A percentile compares a stretch with the other conserved stretches of the same genome.
Evolutionary conservation across 176 grass and related monocot species (phyloP).

Genomic region (Ensete glaucum): DNA sequence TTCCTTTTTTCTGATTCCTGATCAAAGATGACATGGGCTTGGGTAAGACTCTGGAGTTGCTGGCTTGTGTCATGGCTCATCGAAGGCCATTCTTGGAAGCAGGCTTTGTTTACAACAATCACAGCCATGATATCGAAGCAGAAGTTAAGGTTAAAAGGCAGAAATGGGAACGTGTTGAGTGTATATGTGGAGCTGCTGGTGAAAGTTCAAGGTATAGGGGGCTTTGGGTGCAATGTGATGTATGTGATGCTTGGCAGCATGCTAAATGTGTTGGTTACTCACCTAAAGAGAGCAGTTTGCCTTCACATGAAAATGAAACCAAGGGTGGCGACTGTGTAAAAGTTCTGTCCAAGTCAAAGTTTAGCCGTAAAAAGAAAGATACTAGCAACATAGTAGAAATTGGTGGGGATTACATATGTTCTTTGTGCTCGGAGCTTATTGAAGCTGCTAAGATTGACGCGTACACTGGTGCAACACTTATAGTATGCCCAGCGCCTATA

Average conservation of each 20-base stretch:
- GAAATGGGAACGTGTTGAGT: constrained; percentile 87
- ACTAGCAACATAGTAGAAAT: constrained; percentile 37
- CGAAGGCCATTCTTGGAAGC: constrained; percentile 33
- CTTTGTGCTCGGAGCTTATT: constrained; percentile 64
- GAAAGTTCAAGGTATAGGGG: constrained; percentile 67
- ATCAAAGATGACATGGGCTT: constrained; percentile 97
- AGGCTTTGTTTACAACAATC: constrained; percentile 18
- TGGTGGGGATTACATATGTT: constrained; percentile 50
- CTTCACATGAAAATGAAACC: constrained; percentile 26
- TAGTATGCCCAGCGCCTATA: constrained; percentile 89
- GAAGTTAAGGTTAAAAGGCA: constrained; percentile 47
- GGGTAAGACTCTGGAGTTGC: constrained; percentile 85
- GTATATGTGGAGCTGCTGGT: constrained; percentile 92
- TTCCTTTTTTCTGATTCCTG: constrained; percentile 23
- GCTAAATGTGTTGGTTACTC: constrained; percentile 80
- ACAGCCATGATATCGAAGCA: constrained; percentile 13
- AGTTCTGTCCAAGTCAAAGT: constrained; percentile 36
- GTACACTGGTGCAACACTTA: constrained; percentile 57
- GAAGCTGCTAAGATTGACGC: constrained; percentile 62
- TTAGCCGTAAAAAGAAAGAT: constrained; percentile 48
- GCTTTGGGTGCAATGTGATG: constrained; percentile 80
- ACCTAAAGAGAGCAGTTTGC: constrained; percentile 36
- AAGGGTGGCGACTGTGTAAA: constrained; percentile 27
- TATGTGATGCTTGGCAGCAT: constrained; percentile 96
- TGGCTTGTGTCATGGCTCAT: constrained; percentile 87